A percentile compares a stretch with the other conserved stretches of the same genome.
Evolutionary conservation across 495 filamentous ascomycete species (phyloP).

Genomic region (Opeltia flavorubescens): DNA sequence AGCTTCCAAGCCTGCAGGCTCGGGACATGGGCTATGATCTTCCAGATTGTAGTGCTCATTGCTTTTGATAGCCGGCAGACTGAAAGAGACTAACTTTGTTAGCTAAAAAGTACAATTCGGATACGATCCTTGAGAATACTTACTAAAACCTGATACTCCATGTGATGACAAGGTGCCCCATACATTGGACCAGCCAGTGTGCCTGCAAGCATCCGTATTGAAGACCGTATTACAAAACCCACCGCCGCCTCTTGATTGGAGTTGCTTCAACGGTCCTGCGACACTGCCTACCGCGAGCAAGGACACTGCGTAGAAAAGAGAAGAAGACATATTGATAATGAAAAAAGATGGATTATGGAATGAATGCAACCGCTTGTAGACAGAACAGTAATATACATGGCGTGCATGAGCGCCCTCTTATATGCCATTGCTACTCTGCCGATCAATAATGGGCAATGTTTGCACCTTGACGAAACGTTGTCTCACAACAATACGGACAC

Average conservation of each 20-base stretch:
- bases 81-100: slow-evolving; percentile 12
- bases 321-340: background rate
- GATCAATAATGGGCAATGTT: too few species aligned
- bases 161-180: slow-evolving; percentile 10
- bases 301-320: background rate
- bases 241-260: background rate
- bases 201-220: slow-evolving; percentile 9
- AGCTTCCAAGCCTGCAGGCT: slow-evolving; percentile 4
- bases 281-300: background rate
- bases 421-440: too few species aligned
- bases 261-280: background rate
- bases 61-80: slow-evolving; percentile 4
- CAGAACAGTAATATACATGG: background rate
- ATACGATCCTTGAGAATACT: background rate
- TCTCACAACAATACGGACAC: too few species aligned
- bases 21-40: background rate
- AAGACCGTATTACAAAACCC: slow-evolving; percentile 15
- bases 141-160: slow-evolving; percentile 11
- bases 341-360: slow-evolving; percentile 4
- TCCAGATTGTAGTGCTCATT: slow-evolving; percentile 5
- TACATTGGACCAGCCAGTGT: slow-evolving; percentile 9
- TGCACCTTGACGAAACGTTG: too few species aligned
- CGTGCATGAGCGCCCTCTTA: too few species aligned
- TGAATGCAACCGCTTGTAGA: background rate
- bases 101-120: background rate